Percentiles rank a stretch among this genome's conserved stretches.
Evolutionary conservation across 1,139 yeast species (phyloP).

Genomic region (Yamadazyma siamensis): DNA sequence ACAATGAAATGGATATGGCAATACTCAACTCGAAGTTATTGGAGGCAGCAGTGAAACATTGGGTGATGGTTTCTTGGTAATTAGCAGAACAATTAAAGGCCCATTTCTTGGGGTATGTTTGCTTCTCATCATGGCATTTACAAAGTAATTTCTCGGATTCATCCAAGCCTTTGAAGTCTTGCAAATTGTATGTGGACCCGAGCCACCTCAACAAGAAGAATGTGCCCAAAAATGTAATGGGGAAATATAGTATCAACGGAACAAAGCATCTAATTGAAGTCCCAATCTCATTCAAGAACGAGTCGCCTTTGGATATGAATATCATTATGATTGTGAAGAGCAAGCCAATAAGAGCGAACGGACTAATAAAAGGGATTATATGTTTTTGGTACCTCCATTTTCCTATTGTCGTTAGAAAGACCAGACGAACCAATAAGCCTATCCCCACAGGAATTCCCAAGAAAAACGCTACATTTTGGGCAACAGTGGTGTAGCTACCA

Average conservation of each 20-base stretch:
- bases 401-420: slow-evolving; percentile 23
- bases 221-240: slow-evolving; percentile 46
- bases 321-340: slow-evolving; percentile 52
- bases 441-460: slow-evolving; percentile 53
- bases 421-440: slow-evolving; percentile 42
- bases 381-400: slow-evolving; percentile 24
- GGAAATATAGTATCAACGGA: slow-evolving; percentile 49
- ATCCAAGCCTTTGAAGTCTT: slow-evolving; percentile 3
- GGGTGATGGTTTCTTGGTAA: slow-evolving; percentile 45
- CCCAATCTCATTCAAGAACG: slow-evolving; percentile 47
- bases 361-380: slow-evolving; percentile 40
- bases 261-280: slow-evolving; percentile 50
- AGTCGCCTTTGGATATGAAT: slow-evolving; percentile 52
- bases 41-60: slow-evolving; percentile 56
- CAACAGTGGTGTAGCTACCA: slow-evolving; percentile 39
- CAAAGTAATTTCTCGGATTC: slow-evolving; percentile 20
- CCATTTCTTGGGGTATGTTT: slow-evolving; percentile 16
- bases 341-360: slow-evolving; percentile 52
- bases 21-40: slow-evolving; percentile 53
- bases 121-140: slow-evolving; percentile 33
- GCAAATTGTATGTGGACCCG: slow-evolving; percentile 6
- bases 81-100: slow-evolving; percentile 30
- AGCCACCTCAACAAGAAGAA: slow-evolving; percentile 36
- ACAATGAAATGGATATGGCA: slow-evolving; percentile 53
- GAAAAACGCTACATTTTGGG: slow-evolving; percentile 50